Evolutionary conservation across 2,329 filamentous ascomycete species (phyloP).

Genomic region (Coleophoma crateriformis): DNA sequence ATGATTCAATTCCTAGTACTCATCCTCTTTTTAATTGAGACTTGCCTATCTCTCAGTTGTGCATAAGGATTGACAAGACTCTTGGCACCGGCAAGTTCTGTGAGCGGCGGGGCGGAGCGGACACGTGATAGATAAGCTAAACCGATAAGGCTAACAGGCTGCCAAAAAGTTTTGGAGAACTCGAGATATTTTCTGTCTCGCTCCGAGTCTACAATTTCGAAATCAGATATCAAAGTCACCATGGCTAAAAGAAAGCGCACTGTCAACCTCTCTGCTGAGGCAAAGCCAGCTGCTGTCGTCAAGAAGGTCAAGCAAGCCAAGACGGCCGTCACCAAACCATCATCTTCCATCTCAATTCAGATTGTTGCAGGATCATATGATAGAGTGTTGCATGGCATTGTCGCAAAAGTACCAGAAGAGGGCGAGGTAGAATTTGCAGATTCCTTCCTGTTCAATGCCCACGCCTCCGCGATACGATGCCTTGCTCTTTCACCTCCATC

Average conservation of each 20-base stretch:
- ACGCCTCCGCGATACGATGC: conserved; percentile 83
- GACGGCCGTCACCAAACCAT: conserved; percentile 10
- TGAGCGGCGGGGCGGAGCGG: too few relatives aligned
- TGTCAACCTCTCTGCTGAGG: conserved; percentile 6
- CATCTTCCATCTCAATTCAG: conserved; percentile 60
- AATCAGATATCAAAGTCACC: neutral
- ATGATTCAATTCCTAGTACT: too few relatives aligned
- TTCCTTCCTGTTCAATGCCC: conserved; percentile 93
- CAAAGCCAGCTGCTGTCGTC: conserved; percentile 5
- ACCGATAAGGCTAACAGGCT: too few relatives aligned
- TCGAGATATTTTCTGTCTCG: too few relatives aligned
- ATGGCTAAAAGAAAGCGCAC: conserved; percentile 28
- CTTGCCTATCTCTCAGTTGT: too few relatives aligned
- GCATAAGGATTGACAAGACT: too few relatives aligned
- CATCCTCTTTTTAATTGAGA: too few relatives aligned
- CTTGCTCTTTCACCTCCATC: conserved; percentile 79
- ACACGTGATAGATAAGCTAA: too few relatives aligned
- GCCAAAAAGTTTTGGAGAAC: too few relatives aligned
- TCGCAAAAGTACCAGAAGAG: conserved; percentile 54
- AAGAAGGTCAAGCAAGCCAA: conserved; percentile 21
- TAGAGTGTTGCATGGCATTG: conserved; percentile 83
- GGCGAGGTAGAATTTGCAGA: conserved; percentile 67
- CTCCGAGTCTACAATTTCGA: too few relatives aligned
- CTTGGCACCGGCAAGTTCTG: too few relatives aligned
- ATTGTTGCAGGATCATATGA: conserved; percentile 94